Base-by-base conservation (phyloP, 1,284 basidiomycete species). In the Violaceomyces palustris region DNA sequence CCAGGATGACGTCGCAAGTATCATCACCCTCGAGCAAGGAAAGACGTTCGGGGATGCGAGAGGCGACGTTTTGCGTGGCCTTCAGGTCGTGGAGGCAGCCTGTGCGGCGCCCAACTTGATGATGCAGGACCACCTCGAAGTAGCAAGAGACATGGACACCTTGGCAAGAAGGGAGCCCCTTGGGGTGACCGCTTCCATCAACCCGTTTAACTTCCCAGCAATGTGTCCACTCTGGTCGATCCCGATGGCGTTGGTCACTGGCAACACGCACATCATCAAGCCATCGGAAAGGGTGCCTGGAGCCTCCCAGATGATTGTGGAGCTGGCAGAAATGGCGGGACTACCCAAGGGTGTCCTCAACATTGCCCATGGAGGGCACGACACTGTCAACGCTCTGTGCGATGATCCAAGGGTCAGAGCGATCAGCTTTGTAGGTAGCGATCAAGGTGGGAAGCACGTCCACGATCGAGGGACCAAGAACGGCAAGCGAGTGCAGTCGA, bases 371-470 rank as follows among this genome's bases (percentile, higher is more conserved):
- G 93, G 93, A 22, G 83, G 84, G 15, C 83, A 87, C 23, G 82
- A 85, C 9, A 89, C 87, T 1, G 93, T 98, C 44, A 94, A 97
- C 69, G 83, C 86, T 22, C 88, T 98, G 52, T 97, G 91, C 73
- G 91, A 96, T 73, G 82, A 92, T 71, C 85, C 89, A 14, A 77
- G 79, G 6, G 90, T 97, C 78, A 90, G 84, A 71, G 93, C 92
- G 8, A 91, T 97, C 73, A 89, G 87, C 61, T 97, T 98, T 72
- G 93, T 98, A n/a, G 93, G 93, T 19, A 89, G 90, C 31, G 89
- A 98, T 75, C 80, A 80, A 32, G 93, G 93, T 11, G 93, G 93
- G 32, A 84, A 83, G 60, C 91, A 97, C 72, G 97, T 98, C 61
- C 96, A 90, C 73, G 45, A 59, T 45, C 54, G 87, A 44, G 88